These are phyloP conservation scores for Boletus sp. DNA, from an alignment of 768 basidiomycete genomes.

Conservation along the genomic window DNA sequence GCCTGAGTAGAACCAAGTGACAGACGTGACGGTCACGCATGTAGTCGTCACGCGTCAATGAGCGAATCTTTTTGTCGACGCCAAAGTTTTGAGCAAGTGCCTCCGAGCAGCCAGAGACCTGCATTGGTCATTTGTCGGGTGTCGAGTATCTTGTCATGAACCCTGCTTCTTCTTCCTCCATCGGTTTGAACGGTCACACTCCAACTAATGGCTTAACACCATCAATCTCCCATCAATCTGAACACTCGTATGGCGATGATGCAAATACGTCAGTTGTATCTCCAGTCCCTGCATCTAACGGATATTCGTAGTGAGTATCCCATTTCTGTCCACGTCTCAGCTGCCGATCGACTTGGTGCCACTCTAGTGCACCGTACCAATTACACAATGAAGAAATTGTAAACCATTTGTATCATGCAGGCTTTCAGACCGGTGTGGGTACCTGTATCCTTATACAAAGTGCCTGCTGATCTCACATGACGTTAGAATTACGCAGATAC, in stretches of 20 bases:
- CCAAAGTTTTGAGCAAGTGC: slow-evolving; percentile 4
- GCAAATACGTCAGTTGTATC: slow-evolving; percentile 17
- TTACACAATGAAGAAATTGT: slow-evolving; percentile 76
- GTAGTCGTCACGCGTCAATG: slow-evolving; percentile 18
- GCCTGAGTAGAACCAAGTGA: slow-evolving; percentile 6
- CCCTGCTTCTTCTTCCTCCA: slow-evolving; percentile 19
- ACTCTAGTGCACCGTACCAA: slow-evolving; percentile 46
- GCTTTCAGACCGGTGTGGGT: slow-evolving; percentile 81
- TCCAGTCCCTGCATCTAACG: slow-evolving; percentile 50
- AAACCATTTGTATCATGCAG: slow-evolving; percentile 73
- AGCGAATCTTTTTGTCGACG: slow-evolving; percentile 18
- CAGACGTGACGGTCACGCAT: slow-evolving; percentile 21
- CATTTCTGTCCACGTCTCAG: not conserved
- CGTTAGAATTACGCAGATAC: slow-evolving; percentile 80
- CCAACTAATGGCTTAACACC: slow-evolving; percentile 50
- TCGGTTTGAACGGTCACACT: slow-evolving; percentile 51
- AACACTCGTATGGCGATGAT: slow-evolving; percentile 37
- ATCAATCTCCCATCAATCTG: slow-evolving; percentile 36
- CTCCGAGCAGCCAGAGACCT: not conserved
- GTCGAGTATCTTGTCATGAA: slow-evolving; percentile 23
- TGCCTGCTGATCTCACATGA: slow-evolving; percentile 13
- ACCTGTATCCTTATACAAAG: slow-evolving; percentile 9
- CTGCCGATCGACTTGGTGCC: slow-evolving; percentile 9
- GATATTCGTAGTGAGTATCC: slow-evolving; percentile 56
- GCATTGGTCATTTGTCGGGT: slow-evolving; percentile 1